Evolutionary conservation across 257 asterid genomes (phyloP).

Genomic region (Paraleonurus japonicus): DNA sequence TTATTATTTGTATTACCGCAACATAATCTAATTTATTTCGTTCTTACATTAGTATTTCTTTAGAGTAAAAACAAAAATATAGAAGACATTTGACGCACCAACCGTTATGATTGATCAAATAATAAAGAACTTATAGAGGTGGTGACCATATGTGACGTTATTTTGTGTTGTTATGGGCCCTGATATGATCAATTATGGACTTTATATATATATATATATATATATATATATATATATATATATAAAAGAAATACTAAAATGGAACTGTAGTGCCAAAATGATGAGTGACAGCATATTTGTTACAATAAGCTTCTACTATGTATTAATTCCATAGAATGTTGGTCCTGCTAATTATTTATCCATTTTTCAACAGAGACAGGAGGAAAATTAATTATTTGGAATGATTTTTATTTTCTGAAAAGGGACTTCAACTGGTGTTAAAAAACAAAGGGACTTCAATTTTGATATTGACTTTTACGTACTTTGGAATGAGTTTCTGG

Average conservation of each 20-base stretch:
- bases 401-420: too few relatives aligned
- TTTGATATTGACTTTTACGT: not conserved
- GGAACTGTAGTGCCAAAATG: not conserved
- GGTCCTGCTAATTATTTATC: not conserved
- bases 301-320: not conserved
- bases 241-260: not conserved
- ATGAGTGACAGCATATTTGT: conserved; percentile 22
- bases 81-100: not conserved
- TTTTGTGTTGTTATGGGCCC: conserved; percentile 9
- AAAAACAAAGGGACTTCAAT: too few relatives aligned
- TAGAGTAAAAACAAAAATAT: not conserved
- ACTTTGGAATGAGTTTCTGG: too few relatives aligned
- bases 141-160: conserved; percentile 18
- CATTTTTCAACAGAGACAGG: not conserved
- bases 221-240: not conserved
- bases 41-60: not conserved
- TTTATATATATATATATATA: not conserved
- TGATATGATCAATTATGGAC: conserved; percentile 11
- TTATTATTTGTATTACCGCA: too few relatives aligned
- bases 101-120: conserved; percentile 6
- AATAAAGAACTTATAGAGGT: conserved; percentile 2
- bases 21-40: not conserved
- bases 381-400: not conserved
- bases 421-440: too few relatives aligned
- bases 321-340: conserved; percentile 16